Conservation (phyloP, 225 moss, liverwort and hornwort species). For the Bryoerythrophyllum caledonicum region DNA sequence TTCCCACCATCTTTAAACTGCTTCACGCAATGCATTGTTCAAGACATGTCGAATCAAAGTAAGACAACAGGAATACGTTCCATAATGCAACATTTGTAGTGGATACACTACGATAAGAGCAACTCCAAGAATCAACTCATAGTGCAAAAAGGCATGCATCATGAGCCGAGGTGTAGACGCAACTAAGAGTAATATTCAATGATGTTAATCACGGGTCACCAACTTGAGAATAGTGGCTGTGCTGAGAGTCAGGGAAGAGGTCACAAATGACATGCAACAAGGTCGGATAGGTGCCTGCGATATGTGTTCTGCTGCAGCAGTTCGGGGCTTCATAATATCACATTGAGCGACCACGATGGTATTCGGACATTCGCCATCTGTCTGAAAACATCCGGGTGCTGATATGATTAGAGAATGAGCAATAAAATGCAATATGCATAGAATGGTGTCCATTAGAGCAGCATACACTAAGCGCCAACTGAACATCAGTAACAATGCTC, state of each 20-base stretch:
- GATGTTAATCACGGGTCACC: not conserved
- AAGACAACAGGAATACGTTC: not conserved
- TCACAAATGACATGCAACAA: conserved; percentile 3
- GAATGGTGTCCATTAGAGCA: not conserved
- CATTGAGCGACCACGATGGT: conserved; percentile 90
- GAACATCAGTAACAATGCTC: not conserved
- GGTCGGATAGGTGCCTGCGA: conserved; percentile 62
- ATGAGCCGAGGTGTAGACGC: not conserved
- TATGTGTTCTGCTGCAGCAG: conserved; percentile 82
- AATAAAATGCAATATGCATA: not conserved
- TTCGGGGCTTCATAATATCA: conserved; percentile 87
- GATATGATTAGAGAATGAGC: not conserved
- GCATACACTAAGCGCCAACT: not conserved
- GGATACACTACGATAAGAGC: not conserved
- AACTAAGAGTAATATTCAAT: conserved; percentile 2
- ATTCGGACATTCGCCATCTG: conserved; percentile 91
- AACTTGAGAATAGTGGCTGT: not conserved
- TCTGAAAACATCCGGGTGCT: conserved; percentile 53
- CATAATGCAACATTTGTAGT: not conserved
- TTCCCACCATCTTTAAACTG: conserved; percentile 85
- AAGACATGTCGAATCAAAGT: conserved; percentile 5
- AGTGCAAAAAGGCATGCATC: not conserved
- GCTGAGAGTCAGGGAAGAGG: not conserved
- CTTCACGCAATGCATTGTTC: conserved; percentile 16
- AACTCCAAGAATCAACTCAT: not conserved